These are phyloP conservation scores for Phalaenopsis equestris DNA, from an alignment of 106 monocot species.

Conservation along the genomic window DNA sequence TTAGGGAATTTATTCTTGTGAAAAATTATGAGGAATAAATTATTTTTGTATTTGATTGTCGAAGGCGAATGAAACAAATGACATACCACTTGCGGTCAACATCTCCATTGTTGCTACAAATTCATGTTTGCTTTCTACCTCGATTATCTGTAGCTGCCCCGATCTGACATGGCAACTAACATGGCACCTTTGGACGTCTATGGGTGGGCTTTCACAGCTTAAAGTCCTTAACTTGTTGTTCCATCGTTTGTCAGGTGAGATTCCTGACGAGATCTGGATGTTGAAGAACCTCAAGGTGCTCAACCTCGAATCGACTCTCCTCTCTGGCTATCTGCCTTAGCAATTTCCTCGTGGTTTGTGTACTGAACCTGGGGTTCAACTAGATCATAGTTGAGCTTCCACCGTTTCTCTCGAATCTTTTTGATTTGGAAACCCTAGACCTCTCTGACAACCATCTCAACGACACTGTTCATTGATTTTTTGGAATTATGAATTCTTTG, in stretches of 20 bases:
- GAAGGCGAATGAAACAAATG: no score
- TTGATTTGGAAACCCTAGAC: slow-evolving; percentile 49
- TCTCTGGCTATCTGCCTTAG: slow-evolving; percentile 38
- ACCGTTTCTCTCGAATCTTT: slow-evolving; percentile 19
- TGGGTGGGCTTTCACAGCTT: slow-evolving; percentile 22
- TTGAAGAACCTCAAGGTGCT: slow-evolving; percentile 20
- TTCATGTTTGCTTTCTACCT: slow-evolving; percentile 5
- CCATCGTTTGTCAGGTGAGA: slow-evolving; percentile 24
- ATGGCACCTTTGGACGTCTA: slow-evolving; percentile 12
- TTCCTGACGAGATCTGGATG: slow-evolving; percentile 27
- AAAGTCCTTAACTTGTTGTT: slow-evolving; percentile 31
- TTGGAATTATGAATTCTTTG: slow-evolving; percentile 25
- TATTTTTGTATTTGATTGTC: no score
- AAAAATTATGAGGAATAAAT: no score
- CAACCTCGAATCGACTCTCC: slow-evolving; percentile 26
- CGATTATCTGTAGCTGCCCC: slow-evolving; percentile 11
- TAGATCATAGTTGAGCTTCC: slow-evolving; percentile 50
- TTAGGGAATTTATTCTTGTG: no score
- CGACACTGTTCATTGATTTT: slow-evolving; percentile 37
- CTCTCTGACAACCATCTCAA: slow-evolving; percentile 64
- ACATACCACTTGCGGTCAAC: slow-evolving; percentile 14
- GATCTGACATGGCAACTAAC: slow-evolving; percentile 13
- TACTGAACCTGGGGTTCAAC: slow-evolving; percentile 51
- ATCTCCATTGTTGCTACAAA: slow-evolving; percentile 10
- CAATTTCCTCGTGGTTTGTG: slow-evolving; percentile 27